Base-by-base conservation (phyloP, 2,329 filamentous ascomycete genomes). In the Boeremia exigua region DNA sequence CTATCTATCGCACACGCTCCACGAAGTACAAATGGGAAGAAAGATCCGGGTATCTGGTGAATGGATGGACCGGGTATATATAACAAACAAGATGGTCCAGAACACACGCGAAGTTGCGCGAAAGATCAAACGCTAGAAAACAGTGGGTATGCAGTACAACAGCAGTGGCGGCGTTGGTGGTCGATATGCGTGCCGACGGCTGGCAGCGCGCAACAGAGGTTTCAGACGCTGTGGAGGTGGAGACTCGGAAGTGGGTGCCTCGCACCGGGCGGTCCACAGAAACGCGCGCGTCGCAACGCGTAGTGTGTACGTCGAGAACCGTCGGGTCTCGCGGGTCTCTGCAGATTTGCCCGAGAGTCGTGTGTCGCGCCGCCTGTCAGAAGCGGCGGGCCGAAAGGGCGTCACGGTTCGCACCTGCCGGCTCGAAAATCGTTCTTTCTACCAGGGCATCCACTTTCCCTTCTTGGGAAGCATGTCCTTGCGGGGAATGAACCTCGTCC, bases 401-500 rank as follows among this genome's bases (percentile, higher is more conserved):
- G 47, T 56, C 42, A 42, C 37, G 10, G 5, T 19, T 36, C 38
- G 27, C 27, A 8, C 15, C 5, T 29, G 45, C 32, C 23, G 36
- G 34, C 42, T 6, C 11, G 7, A 11, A 17, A 19, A 17, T 19
- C 34, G 15, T 10, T 12, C 9, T 14, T n/a, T 50, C 25, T 39
- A 55, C 53, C 53, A 56, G 4, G 37, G 47, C 47, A 51, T 51
- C 53, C 53, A 56, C 37, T 56, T 56, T 27, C 25, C 53, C 37
- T 51, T 56, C 53, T 44, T 56, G 5, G 47, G 42, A 14, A 56
- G 43, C 47, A 56, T 56, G 27, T 56, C 36, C 43, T 51, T 56
- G 11, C 48, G 32, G 6, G 63, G 61, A 30, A 69, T 47, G 33
- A 65, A 67, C 23, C 63, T 45, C 46, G 57, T 54, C 66, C 66